These are phyloP conservation scores for Viridothelium virens DNA, from an alignment of 495 filamentous ascomycete genomes.

Conservation along the genomic window DNA sequence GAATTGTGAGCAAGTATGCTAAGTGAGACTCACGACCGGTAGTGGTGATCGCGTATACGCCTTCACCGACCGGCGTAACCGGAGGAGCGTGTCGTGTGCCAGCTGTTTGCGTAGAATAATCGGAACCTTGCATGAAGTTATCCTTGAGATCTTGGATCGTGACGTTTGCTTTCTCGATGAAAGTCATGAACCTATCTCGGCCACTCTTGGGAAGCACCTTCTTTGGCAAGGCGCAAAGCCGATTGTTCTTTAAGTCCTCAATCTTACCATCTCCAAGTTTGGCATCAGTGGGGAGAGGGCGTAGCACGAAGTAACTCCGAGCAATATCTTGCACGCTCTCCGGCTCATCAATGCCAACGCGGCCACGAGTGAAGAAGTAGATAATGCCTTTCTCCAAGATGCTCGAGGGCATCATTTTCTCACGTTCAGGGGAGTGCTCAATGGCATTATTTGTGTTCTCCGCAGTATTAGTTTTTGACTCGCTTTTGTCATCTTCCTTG, in stretches of 20 bases:
- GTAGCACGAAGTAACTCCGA: constrained; percentile 74
- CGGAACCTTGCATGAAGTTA: constrained; percentile 55
- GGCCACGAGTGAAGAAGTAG: constrained; percentile 83
- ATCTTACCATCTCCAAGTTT: constrained; percentile 59
- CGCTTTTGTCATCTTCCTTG: constrained; percentile 14
- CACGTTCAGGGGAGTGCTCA: constrained; percentile 40
- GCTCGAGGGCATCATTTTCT: constrained; percentile 55
- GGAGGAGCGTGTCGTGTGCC: constrained; percentile 64
- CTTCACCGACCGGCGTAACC: constrained; percentile 70
- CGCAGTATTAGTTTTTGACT: constrained; percentile 9
- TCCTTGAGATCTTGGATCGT: constrained; percentile 66
- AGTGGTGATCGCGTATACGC: constrained; percentile 75
- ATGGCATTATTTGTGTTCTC: constrained; percentile 22
- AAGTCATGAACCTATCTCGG: constrained; percentile 68
- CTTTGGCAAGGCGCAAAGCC: constrained; percentile 75
- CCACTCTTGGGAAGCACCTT: constrained; percentile 71
- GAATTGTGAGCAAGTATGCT: constrained; percentile 77
- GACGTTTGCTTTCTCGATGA: constrained; percentile 69
- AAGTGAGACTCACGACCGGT: constrained; percentile 64
- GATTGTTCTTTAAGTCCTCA: constrained; percentile 55
- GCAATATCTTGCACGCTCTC: constrained; percentile 63
- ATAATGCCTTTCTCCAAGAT: constrained; percentile 88
- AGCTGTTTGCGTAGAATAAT: constrained; percentile 70
- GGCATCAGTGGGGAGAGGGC: constrained; percentile 62
- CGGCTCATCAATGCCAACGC: constrained; percentile 66